Evolutionary conservation across 2,329 filamentous ascomycete genomes (phyloP), one percentile per base, ranked within the genome.

Genomic region (Penicillium sp.): DNA sequence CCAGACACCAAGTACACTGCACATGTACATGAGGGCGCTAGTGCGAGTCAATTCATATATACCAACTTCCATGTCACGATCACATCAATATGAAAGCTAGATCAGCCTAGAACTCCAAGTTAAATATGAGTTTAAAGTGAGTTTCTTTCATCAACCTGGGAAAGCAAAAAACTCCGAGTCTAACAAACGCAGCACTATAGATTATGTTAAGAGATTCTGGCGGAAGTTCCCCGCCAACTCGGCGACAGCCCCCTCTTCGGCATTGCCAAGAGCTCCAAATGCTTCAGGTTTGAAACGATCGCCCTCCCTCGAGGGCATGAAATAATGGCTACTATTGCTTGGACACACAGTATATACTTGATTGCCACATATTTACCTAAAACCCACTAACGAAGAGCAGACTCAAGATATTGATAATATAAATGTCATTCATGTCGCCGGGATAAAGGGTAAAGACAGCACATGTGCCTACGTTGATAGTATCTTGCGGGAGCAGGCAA

Each of bases 381-480:
- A 19, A 10, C 8, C 35, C 35, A 4, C 16, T 11, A n/a, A 39
- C 35, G 1, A 4, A 39, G 35, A 51, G n/a, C 29, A 57, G 55
- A 3, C 35, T 9, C 13, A 31, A 33, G 43, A 44, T 16, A 47
- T 57, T 5, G 33, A 53, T 26, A 19, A 19, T 4, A 22, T 57
- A 19, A 60, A 60, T 27, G 51, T 60, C 14, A 57, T 60, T 16
- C 58, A 60, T 46, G 46, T 60, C n/a, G 51, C 55, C 7, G 58
- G 58, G 16, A 60, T 51, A 7, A 60, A 60, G 37, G 58, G 58
- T 14, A 60, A 60, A 55, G 51, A 55, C 26, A 57, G 54, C 39
- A 60, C 55, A 16, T 60, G 51, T 49, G 58, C 58, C 19, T 60
- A 52, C 39, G 35, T 60, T n/a, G 26, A 43, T n/a, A 57, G 46